Percentiles rank a stretch among this genome's conserved stretches.
Conservation (phyloP, 768 basidiomycete genomes). For the Hortiboletus campestris region DNA sequence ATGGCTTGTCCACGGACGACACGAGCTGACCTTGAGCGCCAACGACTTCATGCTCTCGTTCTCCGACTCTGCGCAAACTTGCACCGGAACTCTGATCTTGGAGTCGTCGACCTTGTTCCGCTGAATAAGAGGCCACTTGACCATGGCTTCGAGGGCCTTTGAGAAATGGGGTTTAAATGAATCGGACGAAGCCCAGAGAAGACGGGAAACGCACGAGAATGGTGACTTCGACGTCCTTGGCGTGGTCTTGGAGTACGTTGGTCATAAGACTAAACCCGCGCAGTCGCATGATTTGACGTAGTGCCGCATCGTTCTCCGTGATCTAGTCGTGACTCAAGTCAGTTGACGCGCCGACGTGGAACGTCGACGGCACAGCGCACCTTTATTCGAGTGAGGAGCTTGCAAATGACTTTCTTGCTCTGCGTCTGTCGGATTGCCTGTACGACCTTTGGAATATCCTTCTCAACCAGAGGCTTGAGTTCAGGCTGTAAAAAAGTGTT, state of each 20-base stretch:
- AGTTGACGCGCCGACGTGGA: neutral
- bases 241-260: slow-evolving; percentile 78
- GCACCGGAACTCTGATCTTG: slow-evolving; percentile 65
- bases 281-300: slow-evolving; percentile 84
- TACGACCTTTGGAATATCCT: slow-evolving; percentile 88
- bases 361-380: slow-evolving; percentile 36
- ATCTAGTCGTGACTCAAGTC: slow-evolving; percentile 48
- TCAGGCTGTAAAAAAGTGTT: slow-evolving; percentile 52
- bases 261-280: slow-evolving; percentile 94
- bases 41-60: slow-evolving; percentile 55
- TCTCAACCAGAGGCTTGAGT: slow-evolving; percentile 68
- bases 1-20: neutral
- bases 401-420: slow-evolving; percentile 77
- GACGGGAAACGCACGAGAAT: slow-evolving; percentile 50
- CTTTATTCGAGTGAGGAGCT: slow-evolving; percentile 82
- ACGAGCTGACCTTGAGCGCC: slow-evolving; percentile 56
- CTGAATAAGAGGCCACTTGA: slow-evolving; percentile 76
- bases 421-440: slow-evolving; percentile 88
- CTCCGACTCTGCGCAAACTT: slow-evolving; percentile 49
- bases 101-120: slow-evolving; percentile 92
- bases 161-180: neutral
- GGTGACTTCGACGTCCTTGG: slow-evolving; percentile 67
- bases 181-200: neutral
- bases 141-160: slow-evolving; percentile 66
- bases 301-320: slow-evolving; percentile 74